Evolutionary conservation across 257 asterid genomes (phyloP), one percentile per base, ranked within the genome.

Genomic region (Nicotiana otophora): DNA sequence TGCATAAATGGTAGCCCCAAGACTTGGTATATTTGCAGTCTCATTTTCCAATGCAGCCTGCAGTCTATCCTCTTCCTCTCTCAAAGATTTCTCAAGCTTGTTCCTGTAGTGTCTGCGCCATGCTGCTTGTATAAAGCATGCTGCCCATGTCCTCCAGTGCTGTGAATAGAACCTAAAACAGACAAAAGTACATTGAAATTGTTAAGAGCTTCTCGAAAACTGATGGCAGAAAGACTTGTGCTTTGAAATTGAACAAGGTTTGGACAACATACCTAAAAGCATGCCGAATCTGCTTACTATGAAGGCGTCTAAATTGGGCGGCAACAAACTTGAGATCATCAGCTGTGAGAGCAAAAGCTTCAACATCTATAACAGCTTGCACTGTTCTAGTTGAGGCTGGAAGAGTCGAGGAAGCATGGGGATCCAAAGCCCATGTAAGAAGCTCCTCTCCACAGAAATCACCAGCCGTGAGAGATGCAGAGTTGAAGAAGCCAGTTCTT

Each of bases 81-180:
- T 68, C 82, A 91, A 65, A 4, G 84, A 81, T 81, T 82, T 87
- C 81, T 86, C 92, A 0, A 87, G 81, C 84, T 88, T 91, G 88
- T 87, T 90, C 88, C 93, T 86, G 82, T 82, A 75, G 74, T 89
- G 83, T 65, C 92, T 67, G 4, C 91, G 87, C 94, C 95, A 94
- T 9, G 98, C 95, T 54, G 85, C 92, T 84, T 92, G 98, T 84
- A 92, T 91, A 60, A 88, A 90, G 78, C 94, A 86, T 28, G 94
- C 93, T 46, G 89, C 94, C 96, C 97, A 94, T 78, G 93, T 85
- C 89, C 89, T 87, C 97, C 98, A 93, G 48, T 92, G 95, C 74
- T 88, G 91, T 9, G 96, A 92, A 86, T 90, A 85, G 81, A 85
- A 83, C 84, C 95, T 92, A 87, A 57, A 82, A 58, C 4, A 74